phyloP scores from a whole-genome alignment of 163 green algal species.

The Dunaliella salina region DNA sequence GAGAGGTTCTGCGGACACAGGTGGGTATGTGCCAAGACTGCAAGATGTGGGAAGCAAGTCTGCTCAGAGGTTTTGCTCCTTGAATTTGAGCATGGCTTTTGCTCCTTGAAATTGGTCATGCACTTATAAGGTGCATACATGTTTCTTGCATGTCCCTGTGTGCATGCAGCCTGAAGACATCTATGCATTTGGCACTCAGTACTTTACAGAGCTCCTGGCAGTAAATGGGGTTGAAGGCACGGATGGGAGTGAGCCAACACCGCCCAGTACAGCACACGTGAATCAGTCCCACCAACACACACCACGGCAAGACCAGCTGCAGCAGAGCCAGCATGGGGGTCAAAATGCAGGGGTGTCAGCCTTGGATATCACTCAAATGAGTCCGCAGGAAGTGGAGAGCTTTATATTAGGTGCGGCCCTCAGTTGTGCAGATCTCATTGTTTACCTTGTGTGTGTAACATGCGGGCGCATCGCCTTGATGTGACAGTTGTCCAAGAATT shows the following conservation, averaged over 20 bases:
- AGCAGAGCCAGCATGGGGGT: not conserved
- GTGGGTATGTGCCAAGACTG: constrained; percentile 16
- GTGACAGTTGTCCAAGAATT: too few relatives aligned
- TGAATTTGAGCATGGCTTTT: not conserved
- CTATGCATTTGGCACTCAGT: constrained; percentile 63
- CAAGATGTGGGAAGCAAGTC: not conserved
- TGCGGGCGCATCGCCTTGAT: too few relatives aligned
- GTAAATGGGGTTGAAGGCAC: not conserved
- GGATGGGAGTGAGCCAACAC: too few relatives aligned
- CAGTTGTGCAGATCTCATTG: too few relatives aligned
- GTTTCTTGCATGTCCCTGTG: not conserved
- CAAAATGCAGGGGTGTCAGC: not conserved
- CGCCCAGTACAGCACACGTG: too few relatives aligned
- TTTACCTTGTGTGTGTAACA: too few relatives aligned
- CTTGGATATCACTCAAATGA: constrained; percentile 30
- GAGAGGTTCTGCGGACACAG: constrained; percentile 60
- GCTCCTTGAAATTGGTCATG: not conserved
- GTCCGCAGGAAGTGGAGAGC: constrained; percentile 36
- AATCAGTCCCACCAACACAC: not conserved
- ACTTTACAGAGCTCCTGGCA: constrained; percentile 42
- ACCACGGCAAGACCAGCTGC: not conserved
- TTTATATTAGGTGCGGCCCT: constrained; percentile 31
- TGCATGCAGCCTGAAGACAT: constrained; percentile 62
- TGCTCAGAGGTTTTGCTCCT: not conserved
- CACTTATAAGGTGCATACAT: not conserved